Base-by-base conservation (phyloP, 176 grass and related monocot genomes). In the Zizania latifolia region DNA sequence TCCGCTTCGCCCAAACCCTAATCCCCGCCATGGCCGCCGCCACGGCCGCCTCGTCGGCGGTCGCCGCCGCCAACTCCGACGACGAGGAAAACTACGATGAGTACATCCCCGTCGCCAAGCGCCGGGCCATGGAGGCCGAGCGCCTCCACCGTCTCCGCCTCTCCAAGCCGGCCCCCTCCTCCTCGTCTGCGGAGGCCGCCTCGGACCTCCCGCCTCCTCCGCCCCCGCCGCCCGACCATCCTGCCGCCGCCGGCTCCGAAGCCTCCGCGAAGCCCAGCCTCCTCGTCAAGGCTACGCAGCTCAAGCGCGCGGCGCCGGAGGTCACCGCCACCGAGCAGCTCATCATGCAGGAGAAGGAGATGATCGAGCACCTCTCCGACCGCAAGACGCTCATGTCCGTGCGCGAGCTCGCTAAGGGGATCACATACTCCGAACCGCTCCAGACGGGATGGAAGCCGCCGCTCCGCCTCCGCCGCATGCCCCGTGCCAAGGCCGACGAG, bases 391-490 rank as follows among this genome's bases (percentile, higher is more conserved):
- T 93, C 26, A 87, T 85, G 91, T 90, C 91, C 5, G 87, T 93
- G 60, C 87, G 84, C 19, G 87, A 93, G 84, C 78, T 90, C 6
- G 91, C 91, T 37, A 93, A 83, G 87, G 91, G 87, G 37, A 88
- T 93, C 63, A 85, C 87, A 33, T 90, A 93, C 84, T 82, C 81
- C 10, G 74, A 85, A 1, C 84, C 91, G 21, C 72, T 90, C 10
- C 62, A 37, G 40, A 90, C 91, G 0, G 87, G 87, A 4, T 93
- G 91, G 91, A 93, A 83, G 51, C 91, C 87, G 2, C 91, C 91
- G 0, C 81, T 90, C 11, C 74, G 66, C 14, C 83, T 90, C 56
- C 91, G 91, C 29, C 62, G 48, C 36, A 87, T 93, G 91, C 73
- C 87, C 2, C 44, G 34, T 11, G 24, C 54, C 19, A 77, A 67